These are phyloP conservation scores for Lasiodiplodia theobromae DNA, from an alignment of 2,329 filamentous ascomycete species.

Conservation along the genomic window DNA sequence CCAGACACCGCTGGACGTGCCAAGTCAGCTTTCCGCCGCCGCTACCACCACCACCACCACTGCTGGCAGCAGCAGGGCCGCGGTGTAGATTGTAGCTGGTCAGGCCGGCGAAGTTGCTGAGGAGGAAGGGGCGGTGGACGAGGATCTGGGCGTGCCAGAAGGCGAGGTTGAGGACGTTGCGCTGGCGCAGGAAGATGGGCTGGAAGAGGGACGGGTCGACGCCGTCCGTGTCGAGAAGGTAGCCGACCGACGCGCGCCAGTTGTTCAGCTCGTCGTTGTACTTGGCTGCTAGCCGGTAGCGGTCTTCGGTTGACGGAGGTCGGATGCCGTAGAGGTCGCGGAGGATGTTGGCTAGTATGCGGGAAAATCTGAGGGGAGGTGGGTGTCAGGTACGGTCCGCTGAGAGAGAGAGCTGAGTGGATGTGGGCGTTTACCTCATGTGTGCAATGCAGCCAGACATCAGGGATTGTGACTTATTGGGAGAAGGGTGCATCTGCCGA, in stretches of 20 bases:
- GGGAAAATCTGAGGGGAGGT: conserved; percentile 45
- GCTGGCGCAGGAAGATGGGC: conserved; percentile 61
- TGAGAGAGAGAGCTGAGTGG: too few relatives aligned
- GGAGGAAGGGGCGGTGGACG: conserved; percentile 62
- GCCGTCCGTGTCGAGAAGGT: conserved; percentile 53
- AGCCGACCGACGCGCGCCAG: conserved; percentile 56
- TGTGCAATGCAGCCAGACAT: conserved; percentile 57
- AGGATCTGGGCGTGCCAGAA: conserved; percentile 65
- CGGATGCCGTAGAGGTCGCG: conserved; percentile 54
- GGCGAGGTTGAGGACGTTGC: conserved; percentile 61
- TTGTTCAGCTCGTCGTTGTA: conserved; percentile 52
- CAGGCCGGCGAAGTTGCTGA: conserved; percentile 51
- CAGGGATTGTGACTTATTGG: conserved; percentile 44
- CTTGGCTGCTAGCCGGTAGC: conserved; percentile 49
- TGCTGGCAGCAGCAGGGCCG: not conserved
- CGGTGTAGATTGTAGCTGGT: conserved; percentile 39
- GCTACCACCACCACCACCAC: not conserved
- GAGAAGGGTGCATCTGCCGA: conserved; percentile 39
- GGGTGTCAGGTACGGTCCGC: rapidly evolving
- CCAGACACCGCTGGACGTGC: conserved; percentile 55
- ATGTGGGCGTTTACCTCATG: conserved; percentile 40
- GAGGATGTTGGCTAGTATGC: conserved; percentile 54
- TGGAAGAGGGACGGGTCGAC: conserved; percentile 55
- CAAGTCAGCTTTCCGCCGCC: conserved; percentile 38
- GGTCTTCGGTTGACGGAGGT: conserved; percentile 41